phyloP scores from a whole-genome alignment of 225 moss, liverwort and hornwort genomes.

The Sphagnum tenellum region DNA sequence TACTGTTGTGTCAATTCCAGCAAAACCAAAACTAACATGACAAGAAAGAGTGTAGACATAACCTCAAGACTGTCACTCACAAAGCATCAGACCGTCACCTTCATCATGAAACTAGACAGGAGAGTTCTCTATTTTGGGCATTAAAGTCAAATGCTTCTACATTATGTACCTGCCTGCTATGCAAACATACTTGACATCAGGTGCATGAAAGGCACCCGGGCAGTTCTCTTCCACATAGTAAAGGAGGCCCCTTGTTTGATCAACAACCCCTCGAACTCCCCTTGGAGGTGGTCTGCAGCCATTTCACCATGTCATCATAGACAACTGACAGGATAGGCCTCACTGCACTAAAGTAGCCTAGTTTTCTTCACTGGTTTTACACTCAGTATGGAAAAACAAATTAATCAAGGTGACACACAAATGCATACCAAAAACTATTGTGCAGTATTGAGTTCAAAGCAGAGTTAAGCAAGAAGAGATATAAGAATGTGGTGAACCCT shows the following conservation, averaged over 20 bases:
- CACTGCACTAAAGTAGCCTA: background rate
- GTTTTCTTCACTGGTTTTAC: too few species aligned
- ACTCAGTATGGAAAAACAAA: too few species aligned
- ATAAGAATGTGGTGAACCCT: background rate
- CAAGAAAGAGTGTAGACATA: background rate
- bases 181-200: constrained; percentile 92
- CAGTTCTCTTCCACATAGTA: constrained; percentile 71
- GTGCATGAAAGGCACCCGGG: constrained; percentile 95
- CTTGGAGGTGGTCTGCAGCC: constrained; percentile 86
- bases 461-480: too few species aligned
- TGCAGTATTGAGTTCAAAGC: too few species aligned
- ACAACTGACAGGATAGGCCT: background rate
- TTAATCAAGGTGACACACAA: too few species aligned
- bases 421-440: too few species aligned
- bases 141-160: too few species aligned
- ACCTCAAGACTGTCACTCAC: background rate
- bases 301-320: background rate
- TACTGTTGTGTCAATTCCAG: background rate
- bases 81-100: too few species aligned
- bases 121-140: background rate
- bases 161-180: constrained; percentile 89
- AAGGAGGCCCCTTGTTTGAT: constrained; percentile 92
- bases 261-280: constrained; percentile 82
- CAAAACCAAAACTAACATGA: background rate
- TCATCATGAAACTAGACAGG: background rate